A percentile compares a stretch with the other conserved stretches of the same genome.
Evolutionary conservation across 352 stramenopile species (phyloP).

Genomic region (Phytophthora pinifolia): DNA sequence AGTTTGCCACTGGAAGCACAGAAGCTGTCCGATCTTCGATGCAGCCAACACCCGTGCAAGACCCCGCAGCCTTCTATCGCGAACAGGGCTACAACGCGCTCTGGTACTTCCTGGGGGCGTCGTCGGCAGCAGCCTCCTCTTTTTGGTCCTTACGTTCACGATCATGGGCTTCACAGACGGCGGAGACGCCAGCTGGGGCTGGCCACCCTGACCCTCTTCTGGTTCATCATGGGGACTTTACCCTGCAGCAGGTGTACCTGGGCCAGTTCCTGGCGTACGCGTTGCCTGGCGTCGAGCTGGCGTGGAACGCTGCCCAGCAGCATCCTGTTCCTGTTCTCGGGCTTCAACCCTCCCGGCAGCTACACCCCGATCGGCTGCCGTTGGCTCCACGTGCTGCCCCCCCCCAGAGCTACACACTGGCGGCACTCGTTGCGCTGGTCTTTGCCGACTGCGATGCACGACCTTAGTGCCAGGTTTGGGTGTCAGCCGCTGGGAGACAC

Average conservation of each 20-base stretch:
- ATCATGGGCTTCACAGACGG: constrained; percentile 41
- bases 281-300: constrained; percentile 27
- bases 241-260: constrained; percentile 34
- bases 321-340: constrained; percentile 43
- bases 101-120: constrained; percentile 60
- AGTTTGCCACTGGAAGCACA: constrained; percentile 37
- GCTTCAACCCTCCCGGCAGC: constrained; percentile 34
- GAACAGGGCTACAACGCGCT: constrained; percentile 76
- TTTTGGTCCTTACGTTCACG: constrained; percentile 36
- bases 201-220: constrained; percentile 26
- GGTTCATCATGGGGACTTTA: constrained; percentile 22
- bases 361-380: constrained; percentile 24
- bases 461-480: constrained; percentile 7
- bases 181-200: constrained; percentile 17
- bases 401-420: constrained; percentile 24
- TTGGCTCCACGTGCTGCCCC: constrained; percentile 26
- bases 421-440: constrained; percentile 11
- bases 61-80: constrained; percentile 70
- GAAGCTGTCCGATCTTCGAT: background rate
- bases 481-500: constrained; percentile 18
- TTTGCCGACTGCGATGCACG: constrained; percentile 17
- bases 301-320: constrained; percentile 28
- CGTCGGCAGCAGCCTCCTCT: constrained; percentile 29
- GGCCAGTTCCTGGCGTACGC: constrained; percentile 31
- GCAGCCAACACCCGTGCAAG: constrained; percentile 42